These are phyloP conservation scores for Triticum monococcum DNA, from an alignment of 176 grass and related monocot species.

Conservation along the genomic window DNA sequence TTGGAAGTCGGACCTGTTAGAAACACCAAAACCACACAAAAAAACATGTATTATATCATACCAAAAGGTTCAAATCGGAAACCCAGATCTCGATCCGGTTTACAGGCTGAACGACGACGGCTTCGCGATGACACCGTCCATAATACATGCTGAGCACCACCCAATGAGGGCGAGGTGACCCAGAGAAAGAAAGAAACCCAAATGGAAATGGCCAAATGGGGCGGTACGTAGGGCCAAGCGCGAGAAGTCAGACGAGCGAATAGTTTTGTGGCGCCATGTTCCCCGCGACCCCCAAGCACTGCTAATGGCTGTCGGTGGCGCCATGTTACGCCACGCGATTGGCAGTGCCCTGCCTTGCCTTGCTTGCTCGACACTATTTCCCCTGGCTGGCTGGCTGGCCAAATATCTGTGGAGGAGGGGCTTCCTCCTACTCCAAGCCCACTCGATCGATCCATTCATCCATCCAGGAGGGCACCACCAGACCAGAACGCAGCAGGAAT, in stretches of 20 bases:
- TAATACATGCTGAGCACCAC: background rate
- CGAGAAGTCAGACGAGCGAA: background rate
- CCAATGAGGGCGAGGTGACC: background rate
- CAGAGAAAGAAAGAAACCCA: background rate
- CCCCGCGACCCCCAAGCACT: background rate
- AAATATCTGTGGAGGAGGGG: background rate
- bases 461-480: background rate
- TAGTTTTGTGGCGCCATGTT: conserved; percentile 5
- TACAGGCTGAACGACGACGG: too few relatives aligned
- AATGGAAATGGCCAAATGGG: background rate
- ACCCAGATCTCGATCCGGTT: too few relatives aligned
- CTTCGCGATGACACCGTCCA: too few relatives aligned
- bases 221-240: background rate
- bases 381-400: background rate
- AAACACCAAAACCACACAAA: too few relatives aligned
- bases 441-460: background rate
- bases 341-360: too few relatives aligned
- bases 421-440: background rate
- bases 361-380: background rate
- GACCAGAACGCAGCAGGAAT: conserved; percentile 10
- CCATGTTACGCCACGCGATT: conserved; percentile 21
- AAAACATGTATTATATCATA: too few relatives aligned
- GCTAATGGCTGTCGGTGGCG: conserved; percentile 42
- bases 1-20: too few relatives aligned
- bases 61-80: too few relatives aligned